These are phyloP conservation scores for Viola odorata DNA, from an alignment of 345 rosid genomes.

Conservation along the genomic window DNA sequence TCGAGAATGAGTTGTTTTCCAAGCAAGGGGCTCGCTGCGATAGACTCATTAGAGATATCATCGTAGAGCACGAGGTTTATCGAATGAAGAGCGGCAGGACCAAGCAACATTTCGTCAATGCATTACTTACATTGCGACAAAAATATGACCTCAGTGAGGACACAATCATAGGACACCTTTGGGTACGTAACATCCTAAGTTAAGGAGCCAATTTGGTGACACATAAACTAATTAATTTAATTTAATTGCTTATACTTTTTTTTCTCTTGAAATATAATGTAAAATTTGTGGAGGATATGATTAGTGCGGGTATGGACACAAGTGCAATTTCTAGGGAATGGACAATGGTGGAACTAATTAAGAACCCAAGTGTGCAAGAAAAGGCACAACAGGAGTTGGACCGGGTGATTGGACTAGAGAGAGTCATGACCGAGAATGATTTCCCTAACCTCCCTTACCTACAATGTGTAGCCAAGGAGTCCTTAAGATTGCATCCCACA, in stretches of 20 bases:
- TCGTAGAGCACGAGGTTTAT: conserved; percentile 80
- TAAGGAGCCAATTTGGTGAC: no score
- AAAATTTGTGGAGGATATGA: conserved; percentile 65
- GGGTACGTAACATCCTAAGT: conserved; percentile 38
- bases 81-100: conserved; percentile 51
- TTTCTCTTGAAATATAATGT: conserved; percentile 1
- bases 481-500: conserved; percentile 77
- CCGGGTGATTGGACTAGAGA: conserved; percentile 57
- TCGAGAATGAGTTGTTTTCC: conserved; percentile 71
- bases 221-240: no score
- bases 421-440: conserved; percentile 65
- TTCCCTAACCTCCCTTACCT: conserved; percentile 69
- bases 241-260: background rate
- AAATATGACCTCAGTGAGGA: conserved; percentile 91
- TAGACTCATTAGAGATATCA: conserved; percentile 62
- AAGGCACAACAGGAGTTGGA: conserved; percentile 88
- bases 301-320: conserved; percentile 96
- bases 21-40: conserved; percentile 74
- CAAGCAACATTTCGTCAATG: conserved; percentile 71
- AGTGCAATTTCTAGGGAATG: conserved; percentile 76
- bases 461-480: conserved; percentile 69
- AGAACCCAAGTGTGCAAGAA: conserved; percentile 72
- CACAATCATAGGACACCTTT: conserved; percentile 82
- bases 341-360: conserved; percentile 82
- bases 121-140: conserved; percentile 69